Percentiles rank a stretch among this genome's conserved stretches.
These are phyloP conservation scores for Lindgomyces ingoldianus DNA, from an alignment of 495 filamentous ascomycete genomes.

Conservation along the genomic window DNA sequence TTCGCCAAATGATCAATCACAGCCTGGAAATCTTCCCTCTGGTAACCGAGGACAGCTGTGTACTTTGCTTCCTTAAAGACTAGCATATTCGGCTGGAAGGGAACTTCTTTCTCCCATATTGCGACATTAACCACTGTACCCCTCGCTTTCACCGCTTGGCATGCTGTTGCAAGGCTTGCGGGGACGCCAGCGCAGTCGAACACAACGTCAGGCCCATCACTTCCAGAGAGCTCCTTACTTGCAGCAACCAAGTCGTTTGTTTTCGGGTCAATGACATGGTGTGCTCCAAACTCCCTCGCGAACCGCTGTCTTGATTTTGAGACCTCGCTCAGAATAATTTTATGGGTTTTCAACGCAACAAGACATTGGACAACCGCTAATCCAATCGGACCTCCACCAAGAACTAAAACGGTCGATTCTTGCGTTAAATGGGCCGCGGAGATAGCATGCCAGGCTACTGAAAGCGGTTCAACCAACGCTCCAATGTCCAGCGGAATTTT, in stretches of 20 bases:
- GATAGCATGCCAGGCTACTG: constrained; percentile 31
- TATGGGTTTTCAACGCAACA: constrained; percentile 30
- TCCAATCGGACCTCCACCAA: constrained; percentile 36
- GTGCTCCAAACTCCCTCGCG: constrained; percentile 40
- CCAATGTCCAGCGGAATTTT: constrained; percentile 26
- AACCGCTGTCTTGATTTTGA: constrained; percentile 39
- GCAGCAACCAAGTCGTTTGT: constrained; percentile 33
- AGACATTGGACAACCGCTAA: constrained; percentile 28
- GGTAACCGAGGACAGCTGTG: constrained; percentile 41
- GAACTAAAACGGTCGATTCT: constrained; percentile 22
- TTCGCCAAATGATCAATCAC: constrained; percentile 39
- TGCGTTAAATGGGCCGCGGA: neutral
- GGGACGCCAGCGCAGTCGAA: constrained; percentile 46
- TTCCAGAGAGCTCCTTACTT: constrained; percentile 35
- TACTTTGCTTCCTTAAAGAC: constrained; percentile 43
- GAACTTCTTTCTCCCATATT: constrained; percentile 44
- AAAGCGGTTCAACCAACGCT: constrained; percentile 34
- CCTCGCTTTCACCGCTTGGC: constrained; percentile 35
- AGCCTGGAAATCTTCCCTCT: constrained; percentile 42
- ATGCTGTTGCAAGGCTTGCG: constrained; percentile 17
- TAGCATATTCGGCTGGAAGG: constrained; percentile 44
- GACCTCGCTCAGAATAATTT: constrained; percentile 40
- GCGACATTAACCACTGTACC: constrained; percentile 44
- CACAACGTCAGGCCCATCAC: constrained; percentile 39
- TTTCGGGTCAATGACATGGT: constrained; percentile 41